Conservation (phyloP, 2,329 filamentous ascomycete species). For the Neofusicoccum sp. region DNA sequence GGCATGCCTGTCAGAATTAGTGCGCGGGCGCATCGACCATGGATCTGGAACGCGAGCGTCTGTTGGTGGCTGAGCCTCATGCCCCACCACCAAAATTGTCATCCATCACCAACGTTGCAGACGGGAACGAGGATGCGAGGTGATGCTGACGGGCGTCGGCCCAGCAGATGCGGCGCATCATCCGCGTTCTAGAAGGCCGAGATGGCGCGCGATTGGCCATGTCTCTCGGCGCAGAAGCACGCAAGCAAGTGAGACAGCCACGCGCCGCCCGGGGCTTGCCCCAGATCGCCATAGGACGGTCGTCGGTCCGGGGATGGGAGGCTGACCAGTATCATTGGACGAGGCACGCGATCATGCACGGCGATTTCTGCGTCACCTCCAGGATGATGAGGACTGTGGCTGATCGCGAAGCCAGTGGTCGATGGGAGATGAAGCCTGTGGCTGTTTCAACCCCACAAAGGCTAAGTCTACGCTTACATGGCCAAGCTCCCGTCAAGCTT, state of each 20-base stretch:
- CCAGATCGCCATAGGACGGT: background rate
- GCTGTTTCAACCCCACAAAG: conserved; percentile 4
- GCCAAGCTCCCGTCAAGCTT: conserved; percentile 4
- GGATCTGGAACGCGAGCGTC: conserved; percentile 4
- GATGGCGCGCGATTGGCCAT: background rate
- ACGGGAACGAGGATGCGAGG: background rate
- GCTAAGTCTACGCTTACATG: background rate
- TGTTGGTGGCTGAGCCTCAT: conserved; percentile 1
- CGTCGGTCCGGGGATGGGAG: background rate
- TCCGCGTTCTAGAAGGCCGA: conserved; percentile 7
- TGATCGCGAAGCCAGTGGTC: background rate
- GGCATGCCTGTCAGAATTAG: background rate
- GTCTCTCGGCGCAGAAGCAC: background rate
- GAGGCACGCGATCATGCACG: background rate
- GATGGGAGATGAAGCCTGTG: background rate
- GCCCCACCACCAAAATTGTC: background rate
- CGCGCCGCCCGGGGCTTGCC: background rate
- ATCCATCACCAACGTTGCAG: background rate
- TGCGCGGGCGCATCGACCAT: background rate
- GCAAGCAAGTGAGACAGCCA: background rate
- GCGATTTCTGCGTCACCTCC: background rate
- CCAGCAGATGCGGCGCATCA: background rate
- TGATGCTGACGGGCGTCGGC: background rate
- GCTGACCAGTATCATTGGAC: background rate
- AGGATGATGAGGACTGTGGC: background rate